A percentile compares a stretch with the other conserved stretches of the same genome.
Evolutionary conservation across 2,329 filamentous ascomycete species (phyloP).

Genomic region (Penicillium sp.): DNA sequence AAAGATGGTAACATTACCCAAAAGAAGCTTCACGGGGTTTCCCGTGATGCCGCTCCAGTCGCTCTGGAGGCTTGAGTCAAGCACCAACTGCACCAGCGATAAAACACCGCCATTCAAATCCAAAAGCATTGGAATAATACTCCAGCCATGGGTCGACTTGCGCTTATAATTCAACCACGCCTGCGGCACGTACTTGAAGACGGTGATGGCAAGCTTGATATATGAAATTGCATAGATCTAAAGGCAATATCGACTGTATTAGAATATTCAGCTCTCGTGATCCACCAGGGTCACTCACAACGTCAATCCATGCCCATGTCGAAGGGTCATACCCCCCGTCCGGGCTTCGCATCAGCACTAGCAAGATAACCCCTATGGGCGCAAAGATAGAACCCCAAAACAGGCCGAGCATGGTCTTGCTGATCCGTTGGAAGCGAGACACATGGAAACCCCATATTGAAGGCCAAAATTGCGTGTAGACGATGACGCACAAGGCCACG

Average conservation of each 20-base stretch:
- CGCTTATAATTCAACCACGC: conserved; percentile 77
- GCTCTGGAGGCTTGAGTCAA: conserved; percentile 77
- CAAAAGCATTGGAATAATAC: conserved; percentile 75
- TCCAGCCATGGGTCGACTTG: conserved; percentile 82
- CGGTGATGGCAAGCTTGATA: conserved; percentile 80
- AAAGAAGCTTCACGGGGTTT: conserved; percentile 83
- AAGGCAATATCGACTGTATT: conserved; percentile 1
- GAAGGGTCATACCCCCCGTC: conserved; percentile 45
- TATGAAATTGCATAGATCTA: conserved; percentile 69
- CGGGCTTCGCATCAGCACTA: conserved; percentile 43
- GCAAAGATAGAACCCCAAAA: conserved; percentile 61
- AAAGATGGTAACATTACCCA: conserved; percentile 78
- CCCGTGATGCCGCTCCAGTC: conserved; percentile 90
- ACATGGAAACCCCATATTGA: conserved; percentile 70
- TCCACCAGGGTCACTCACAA: conserved; percentile 44
- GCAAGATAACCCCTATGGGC: conserved; percentile 32
- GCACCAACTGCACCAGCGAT: conserved; percentile 72
- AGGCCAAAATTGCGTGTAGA: conserved; percentile 72
- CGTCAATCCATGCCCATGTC: conserved; percentile 61
- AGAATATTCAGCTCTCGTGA: not conserved
- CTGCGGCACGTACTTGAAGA: conserved; percentile 92
- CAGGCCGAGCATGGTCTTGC: conserved; percentile 63
- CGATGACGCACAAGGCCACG: conserved; percentile 64
- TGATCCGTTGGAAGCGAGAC: conserved; percentile 51
- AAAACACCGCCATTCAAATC: conserved; percentile 78